phyloP scores from a whole-genome alignment of 768 basidiomycete genomes.

The Tephrocybe sp. region DNA sequence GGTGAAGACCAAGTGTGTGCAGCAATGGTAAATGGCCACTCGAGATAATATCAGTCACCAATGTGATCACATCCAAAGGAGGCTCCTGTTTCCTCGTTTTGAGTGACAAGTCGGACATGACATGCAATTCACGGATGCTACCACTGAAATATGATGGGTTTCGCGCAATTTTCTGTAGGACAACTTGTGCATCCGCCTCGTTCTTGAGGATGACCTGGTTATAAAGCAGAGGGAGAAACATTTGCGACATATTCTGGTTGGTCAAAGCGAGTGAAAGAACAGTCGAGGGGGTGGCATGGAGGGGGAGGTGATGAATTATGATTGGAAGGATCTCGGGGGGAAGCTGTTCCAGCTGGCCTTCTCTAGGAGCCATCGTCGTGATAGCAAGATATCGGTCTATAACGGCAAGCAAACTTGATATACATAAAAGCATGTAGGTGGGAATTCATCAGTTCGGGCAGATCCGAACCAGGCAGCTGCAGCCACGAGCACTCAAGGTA shows the following conservation, averaged over 20 bases:
- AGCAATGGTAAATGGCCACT: background rate
- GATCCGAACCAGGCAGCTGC: too few relatives aligned
- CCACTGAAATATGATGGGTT: conserved; percentile 10
- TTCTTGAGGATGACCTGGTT: conserved; percentile 14
- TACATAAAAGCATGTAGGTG: too few relatives aligned
- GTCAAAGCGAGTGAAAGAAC: conserved; percentile 12
- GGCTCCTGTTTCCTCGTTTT: background rate
- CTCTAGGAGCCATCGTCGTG: too few relatives aligned
- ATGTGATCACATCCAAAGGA: conserved; percentile 3
- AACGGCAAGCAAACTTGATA: too few relatives aligned
- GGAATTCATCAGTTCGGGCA: too few relatives aligned
- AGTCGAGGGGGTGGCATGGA: conserved; percentile 11
- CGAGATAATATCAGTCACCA: background rate
- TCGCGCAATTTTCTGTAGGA: conserved; percentile 9
- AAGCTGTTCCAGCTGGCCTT: conserved; percentile 5
- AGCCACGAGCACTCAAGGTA: too few relatives aligned
- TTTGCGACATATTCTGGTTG: conserved; percentile 7
- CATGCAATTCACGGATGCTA: conserved; percentile 14
- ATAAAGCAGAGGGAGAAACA: conserved; percentile 14
- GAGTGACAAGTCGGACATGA: conserved; percentile 12
- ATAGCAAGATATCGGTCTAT: too few relatives aligned
- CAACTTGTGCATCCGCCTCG: conserved; percentile 6
- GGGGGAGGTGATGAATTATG: conserved; percentile 15
- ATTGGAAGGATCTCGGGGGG: conserved; percentile 14
- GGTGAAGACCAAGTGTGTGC: background rate